A percentile compares a stretch with the other conserved stretches of the same genome.
Conservation (phyloP, 2,329 filamentous ascomycete genomes). For the Neoarthrinium moseri region DNA sequence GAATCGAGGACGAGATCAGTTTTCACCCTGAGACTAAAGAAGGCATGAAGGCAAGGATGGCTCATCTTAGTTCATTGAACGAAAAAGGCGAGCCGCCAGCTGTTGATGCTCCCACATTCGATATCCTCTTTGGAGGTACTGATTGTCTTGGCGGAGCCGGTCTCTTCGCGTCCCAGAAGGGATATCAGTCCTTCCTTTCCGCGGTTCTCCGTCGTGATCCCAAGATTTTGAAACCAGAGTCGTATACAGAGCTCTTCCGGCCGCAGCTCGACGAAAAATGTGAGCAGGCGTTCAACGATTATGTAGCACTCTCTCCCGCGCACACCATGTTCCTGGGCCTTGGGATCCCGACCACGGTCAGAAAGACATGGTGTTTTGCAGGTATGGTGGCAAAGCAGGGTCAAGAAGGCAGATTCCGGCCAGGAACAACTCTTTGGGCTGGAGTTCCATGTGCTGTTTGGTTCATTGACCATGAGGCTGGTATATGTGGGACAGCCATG, state of each 20-base stretch:
- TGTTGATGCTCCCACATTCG: slow-evolving; percentile 15
- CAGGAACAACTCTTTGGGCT: slow-evolving; percentile 19
- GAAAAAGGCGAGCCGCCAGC: slow-evolving; percentile 19
- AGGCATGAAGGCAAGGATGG: slow-evolving; percentile 18
- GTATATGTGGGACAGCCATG: slow-evolving; percentile 19
- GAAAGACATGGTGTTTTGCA: slow-evolving; percentile 23
- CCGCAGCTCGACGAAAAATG: slow-evolving; percentile 22
- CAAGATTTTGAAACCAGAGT: slow-evolving; percentile 17
- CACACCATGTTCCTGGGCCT: slow-evolving; percentile 17
- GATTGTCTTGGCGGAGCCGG: slow-evolving; percentile 23
- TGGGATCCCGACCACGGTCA: slow-evolving; percentile 15
- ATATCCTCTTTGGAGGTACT: slow-evolving; percentile 14
- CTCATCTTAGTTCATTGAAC: slow-evolving; percentile 18
- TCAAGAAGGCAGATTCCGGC: slow-evolving; percentile 17
- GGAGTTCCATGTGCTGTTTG: slow-evolving; percentile 19
- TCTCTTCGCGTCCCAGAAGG: slow-evolving; percentile 15
- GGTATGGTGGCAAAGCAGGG: slow-evolving; percentile 21
- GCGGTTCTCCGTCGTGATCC: slow-evolving; percentile 21
- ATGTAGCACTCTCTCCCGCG: slow-evolving; percentile 12
- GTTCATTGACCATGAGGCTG: slow-evolving; percentile 24
- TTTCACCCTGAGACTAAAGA: slow-evolving; percentile 20
- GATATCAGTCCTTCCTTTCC: slow-evolving; percentile 22
- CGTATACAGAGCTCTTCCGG: slow-evolving; percentile 22
- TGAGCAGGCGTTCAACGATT: slow-evolving; percentile 22
- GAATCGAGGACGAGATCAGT: slow-evolving; percentile 17